These are phyloP conservation scores for Phalaenopsis hybrid DNA, from an alignment of 116 monocot genomes.

Conservation along the genomic window DNA sequence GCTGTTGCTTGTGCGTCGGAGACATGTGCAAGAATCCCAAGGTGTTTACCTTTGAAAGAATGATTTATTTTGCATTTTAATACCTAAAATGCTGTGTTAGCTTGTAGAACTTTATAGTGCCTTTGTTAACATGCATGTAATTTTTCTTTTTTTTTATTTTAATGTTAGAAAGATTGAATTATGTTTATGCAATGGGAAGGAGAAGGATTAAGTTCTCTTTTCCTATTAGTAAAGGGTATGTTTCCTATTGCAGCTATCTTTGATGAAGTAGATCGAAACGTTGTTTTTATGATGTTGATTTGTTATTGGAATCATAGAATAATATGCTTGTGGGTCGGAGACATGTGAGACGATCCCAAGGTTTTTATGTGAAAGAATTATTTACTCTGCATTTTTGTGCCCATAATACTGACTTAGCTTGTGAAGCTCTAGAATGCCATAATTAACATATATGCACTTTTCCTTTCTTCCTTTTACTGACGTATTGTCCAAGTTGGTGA, in stretches of 20 bases:
- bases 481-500: not conserved
- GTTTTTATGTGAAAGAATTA: conserved; percentile 25
- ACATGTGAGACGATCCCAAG: conserved; percentile 96
- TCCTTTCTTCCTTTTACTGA: not conserved
- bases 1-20: conserved; percentile 91
- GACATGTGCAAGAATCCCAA: conserved; percentile 97
- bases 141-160: not conserved
- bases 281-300: not conserved
- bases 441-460: not conserved
- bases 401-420: not conserved
- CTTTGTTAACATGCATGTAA: not conserved
- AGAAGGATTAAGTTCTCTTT: not conserved
- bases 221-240: not conserved
- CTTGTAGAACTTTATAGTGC: not conserved
- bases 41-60: conserved; percentile 33
- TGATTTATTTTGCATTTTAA: not conserved
- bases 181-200: not conserved
- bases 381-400: not conserved
- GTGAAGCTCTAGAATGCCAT: not conserved
- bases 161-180: not conserved
- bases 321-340: conserved; percentile 80
- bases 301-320: not conserved
- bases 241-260: not conserved
- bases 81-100: not conserved
- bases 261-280: not conserved